Evolutionary conservation across 306 rosid species (phyloP), one percentile per base, ranked within the genome.

Genomic region (Corylus americana): DNA sequence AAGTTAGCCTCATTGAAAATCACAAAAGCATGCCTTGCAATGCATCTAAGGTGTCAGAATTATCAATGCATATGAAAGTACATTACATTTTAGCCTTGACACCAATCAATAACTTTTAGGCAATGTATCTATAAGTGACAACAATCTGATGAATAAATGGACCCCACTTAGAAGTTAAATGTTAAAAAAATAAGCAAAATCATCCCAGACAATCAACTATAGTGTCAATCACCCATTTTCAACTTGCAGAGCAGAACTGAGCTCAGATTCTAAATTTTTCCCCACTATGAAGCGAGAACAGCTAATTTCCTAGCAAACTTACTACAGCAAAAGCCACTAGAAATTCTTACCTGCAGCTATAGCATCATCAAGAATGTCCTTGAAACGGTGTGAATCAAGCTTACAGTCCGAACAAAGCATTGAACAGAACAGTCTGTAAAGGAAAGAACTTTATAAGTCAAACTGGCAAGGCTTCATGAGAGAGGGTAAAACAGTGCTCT

Each of bases 321-420:
- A 11, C 44, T 39, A 31, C 75, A 81, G 50, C 5, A 49, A 79
- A 84, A 74, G 22, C 12, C 57, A 53, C 64, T 59, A 61, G 62
- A 75, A 75, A 80, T 68, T 47, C 81, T 81, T 75, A 95, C 98
- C 98, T 76, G 92, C 81, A 75, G 89, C 79, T 77, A 93, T 83
- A 73, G 89, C 86, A 87, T 90, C 97, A 11, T 95, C 94, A 16
- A 95, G 79, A 49, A 88, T 90, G 78, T 93, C 98, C 87, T 84
- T 91, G 89, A 86, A 93, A 49, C 94, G 87, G 62, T 89, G 93
- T 3, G 99, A 92, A 82, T 95, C 99, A 11, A 91, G 92, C 85
- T 89, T 88, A 74, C 90, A 83, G 84, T 93, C 97, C 4, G 99
- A 95, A 90, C 99, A 95, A 71, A 95, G 90, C 99, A 95, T 95